Conservation (phyloP, 2,329 filamentous ascomycete genomes). For the Metarhizium rileyi region DNA sequence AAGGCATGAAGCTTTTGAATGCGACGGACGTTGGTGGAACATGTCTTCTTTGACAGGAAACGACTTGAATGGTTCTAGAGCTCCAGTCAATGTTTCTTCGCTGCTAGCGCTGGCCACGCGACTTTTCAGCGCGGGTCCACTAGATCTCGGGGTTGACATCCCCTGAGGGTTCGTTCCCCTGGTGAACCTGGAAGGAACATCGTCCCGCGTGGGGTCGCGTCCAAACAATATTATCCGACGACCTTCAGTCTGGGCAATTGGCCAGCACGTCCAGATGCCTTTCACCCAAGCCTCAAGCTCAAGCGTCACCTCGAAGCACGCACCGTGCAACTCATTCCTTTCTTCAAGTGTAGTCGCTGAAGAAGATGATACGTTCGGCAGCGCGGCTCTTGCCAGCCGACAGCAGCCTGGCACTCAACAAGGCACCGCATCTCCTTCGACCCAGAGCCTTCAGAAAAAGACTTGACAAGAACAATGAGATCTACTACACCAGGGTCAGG, state of each 20-base stretch:
- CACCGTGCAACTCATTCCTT: background rate
- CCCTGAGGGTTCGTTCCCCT: background rate
- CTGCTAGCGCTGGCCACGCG: background rate
- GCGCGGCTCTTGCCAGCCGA: conserved; percentile 7
- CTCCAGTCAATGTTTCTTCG: background rate
- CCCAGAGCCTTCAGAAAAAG: conserved; percentile 17
- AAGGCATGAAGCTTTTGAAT: too few relatives aligned
- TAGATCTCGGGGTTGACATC: conserved; percentile 2
- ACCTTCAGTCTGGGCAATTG: background rate
- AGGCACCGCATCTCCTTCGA: conserved; percentile 6
- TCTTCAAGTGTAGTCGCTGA: background rate
- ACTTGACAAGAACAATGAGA: conserved; percentile 11
- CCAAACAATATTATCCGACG: background rate
- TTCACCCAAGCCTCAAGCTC: background rate
- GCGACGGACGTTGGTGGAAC: too few relatives aligned
- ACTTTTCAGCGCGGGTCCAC: conserved; percentile 2
- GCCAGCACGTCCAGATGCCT: background rate
- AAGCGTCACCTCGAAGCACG: background rate
- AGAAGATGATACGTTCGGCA: conserved; percentile 11
- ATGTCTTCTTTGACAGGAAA: too few relatives aligned
- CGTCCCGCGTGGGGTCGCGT: background rate
- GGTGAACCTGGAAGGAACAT: background rate
- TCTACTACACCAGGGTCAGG: conserved; percentile 19
- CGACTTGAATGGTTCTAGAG: too few relatives aligned
- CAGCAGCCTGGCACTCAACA: background rate